A percentile compares a stretch with the other conserved stretches of the same genome.
phyloP scores from a whole-genome alignment of 2,329 filamentous ascomycete species.

The Albifimbria verrucaria region DNA sequence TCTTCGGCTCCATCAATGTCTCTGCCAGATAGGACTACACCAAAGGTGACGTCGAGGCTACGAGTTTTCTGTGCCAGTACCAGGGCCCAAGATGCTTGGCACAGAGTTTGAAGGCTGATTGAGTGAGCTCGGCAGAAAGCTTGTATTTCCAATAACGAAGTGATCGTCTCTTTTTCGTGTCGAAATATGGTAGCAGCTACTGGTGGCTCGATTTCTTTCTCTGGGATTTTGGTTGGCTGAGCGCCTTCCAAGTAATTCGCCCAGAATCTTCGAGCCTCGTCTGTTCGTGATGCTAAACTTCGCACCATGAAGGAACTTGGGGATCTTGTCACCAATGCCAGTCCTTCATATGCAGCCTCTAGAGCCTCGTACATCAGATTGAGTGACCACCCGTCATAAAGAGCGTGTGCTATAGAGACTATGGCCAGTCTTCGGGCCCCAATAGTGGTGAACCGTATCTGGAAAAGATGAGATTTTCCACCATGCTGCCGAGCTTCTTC shows the following conservation, averaged over 20 bases:
- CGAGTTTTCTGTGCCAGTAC: conserved; percentile 61
- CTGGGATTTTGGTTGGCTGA: conserved; percentile 29
- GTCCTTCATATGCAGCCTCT: conserved; percentile 55
- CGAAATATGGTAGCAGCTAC: conserved; percentile 4
- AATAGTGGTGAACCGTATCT: conserved; percentile 40
- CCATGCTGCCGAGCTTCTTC: conserved; percentile 29
- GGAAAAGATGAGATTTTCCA: conserved; percentile 41
- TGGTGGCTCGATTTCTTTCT: not conserved
- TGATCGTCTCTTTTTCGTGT: conserved; percentile 11
- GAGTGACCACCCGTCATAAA: conserved; percentile 89
- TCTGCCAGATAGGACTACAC: conserved; percentile 80
- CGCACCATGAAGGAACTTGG: conserved; percentile 49
- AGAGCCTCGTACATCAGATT: conserved; percentile 71
- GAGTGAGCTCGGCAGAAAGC: conserved; percentile 62
- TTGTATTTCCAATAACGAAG: conserved; percentile 20
- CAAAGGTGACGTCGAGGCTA: conserved; percentile 75
- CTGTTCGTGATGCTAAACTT: conserved; percentile 13
- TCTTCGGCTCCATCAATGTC: conserved; percentile 66
- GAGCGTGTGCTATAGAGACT: conserved; percentile 77
- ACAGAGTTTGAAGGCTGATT: conserved; percentile 73
- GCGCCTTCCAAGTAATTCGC: conserved; percentile 57
- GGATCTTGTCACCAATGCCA: conserved; percentile 36
- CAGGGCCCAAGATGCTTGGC: conserved; percentile 73
- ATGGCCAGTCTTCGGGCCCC: conserved; percentile 41
- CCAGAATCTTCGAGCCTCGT: conserved; percentile 60